Percentiles rank a stretch among this genome's conserved stretches.
phyloP scores from a whole-genome alignment of 2,329 filamentous ascomycete genomes.

The Furcasterigmium furcatum region DNA sequence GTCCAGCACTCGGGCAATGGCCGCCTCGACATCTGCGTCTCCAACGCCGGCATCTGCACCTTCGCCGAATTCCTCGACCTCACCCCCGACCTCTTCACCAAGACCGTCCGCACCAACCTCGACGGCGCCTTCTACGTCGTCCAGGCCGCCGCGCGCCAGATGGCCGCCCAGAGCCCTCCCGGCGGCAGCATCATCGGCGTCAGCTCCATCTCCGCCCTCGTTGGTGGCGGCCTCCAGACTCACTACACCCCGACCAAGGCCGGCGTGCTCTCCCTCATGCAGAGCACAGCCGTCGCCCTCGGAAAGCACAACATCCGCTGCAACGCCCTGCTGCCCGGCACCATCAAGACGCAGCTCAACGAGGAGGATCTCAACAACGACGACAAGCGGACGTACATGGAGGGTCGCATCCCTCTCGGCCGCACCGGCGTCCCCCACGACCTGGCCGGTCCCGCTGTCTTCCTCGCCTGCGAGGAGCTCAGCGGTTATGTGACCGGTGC shows the following conservation, averaged over 20 bases:
- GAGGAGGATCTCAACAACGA: constrained; percentile 76
- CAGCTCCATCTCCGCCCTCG: constrained; percentile 69
- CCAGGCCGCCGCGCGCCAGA: constrained; percentile 81
- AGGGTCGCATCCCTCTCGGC: constrained; percentile 75
- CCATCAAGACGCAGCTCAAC: constrained; percentile 80
- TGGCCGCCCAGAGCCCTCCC: constrained; percentile 62
- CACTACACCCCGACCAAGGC: constrained; percentile 92
- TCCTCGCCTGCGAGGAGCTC: constrained; percentile 75
- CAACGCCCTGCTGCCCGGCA: constrained; percentile 81
- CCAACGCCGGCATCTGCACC: constrained; percentile 84
- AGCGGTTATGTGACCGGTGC: constrained; percentile 80
- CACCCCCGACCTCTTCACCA: constrained; percentile 63
- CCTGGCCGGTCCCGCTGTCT: constrained; percentile 80
- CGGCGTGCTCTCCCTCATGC: constrained; percentile 76
- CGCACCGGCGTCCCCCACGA: constrained; percentile 70
- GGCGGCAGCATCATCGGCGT: constrained; percentile 81
- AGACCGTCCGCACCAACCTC: constrained; percentile 77
- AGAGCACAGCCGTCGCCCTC: constrained; percentile 76
- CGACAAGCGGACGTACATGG: constrained; percentile 73
- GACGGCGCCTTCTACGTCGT: constrained; percentile 85
- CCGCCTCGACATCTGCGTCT: constrained; percentile 74
- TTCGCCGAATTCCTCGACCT: constrained; percentile 85
- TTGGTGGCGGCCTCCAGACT: constrained; percentile 74
- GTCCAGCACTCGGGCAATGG: constrained; percentile 55
- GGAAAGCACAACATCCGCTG: constrained; percentile 75